Evolutionary conservation across 139 green algal species (phyloP).

Genomic region (Volvox reticuliferus): DNA sequence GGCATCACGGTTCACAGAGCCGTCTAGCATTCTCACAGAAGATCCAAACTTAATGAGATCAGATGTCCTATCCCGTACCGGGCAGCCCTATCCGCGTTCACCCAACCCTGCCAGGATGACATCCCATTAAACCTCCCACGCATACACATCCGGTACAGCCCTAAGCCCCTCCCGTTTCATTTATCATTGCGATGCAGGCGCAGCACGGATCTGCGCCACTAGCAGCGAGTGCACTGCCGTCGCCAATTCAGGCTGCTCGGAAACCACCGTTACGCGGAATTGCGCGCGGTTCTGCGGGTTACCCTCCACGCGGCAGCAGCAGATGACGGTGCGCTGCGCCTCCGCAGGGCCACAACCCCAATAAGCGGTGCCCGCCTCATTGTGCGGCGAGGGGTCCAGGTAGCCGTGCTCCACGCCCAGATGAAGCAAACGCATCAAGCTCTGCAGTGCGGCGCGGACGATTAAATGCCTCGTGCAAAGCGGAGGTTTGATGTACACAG

Average conservation of each 20-base stretch:
- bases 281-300: slow-evolving; percentile 79
- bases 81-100: too few relatives aligned
- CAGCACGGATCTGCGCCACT: slow-evolving; percentile 13
- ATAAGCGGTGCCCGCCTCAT: slow-evolving; percentile 66
- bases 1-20: too few relatives aligned
- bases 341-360: slow-evolving; percentile 48
- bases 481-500: too few relatives aligned
- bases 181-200: slow-evolving; percentile 3
- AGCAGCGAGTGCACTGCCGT: slow-evolving; percentile 51
- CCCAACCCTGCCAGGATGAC: too few relatives aligned
- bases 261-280: slow-evolving; percentile 80
- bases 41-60: too few relatives aligned
- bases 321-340: slow-evolving; percentile 49
- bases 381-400: slow-evolving; percentile 69
- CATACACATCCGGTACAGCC: not conserved
- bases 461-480: too few relatives aligned
- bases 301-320: slow-evolving; percentile 75
- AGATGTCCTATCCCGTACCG: too few relatives aligned
- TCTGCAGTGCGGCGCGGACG: not conserved
- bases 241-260: slow-evolving; percentile 52
- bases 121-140: too few relatives aligned
- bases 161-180: not conserved
- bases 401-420: slow-evolving; percentile 67
- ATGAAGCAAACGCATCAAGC: slow-evolving; percentile 36
- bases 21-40: too few relatives aligned